A percentile compares a stretch with the other conserved stretches of the same genome.
phyloP scores from a whole-genome alignment of 768 basidiomycete species.

The Mycena capillaripes region DNA sequence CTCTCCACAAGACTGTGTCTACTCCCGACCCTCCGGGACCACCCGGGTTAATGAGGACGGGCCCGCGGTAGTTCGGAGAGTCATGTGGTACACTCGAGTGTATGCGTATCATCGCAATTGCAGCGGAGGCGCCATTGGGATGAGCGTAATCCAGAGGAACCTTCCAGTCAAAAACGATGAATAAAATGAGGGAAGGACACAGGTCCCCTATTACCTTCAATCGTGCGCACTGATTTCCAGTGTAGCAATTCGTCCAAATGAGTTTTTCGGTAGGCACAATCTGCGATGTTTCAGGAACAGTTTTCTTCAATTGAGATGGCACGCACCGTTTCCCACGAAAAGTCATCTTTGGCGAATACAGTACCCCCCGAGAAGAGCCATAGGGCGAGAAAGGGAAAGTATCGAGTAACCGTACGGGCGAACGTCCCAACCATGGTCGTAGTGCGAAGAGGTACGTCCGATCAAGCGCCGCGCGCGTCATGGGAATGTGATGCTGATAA shows the following conservation, averaged over 20 bases:
- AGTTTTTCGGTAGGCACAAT: slow-evolving; percentile 18
- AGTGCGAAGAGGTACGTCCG: background rate
- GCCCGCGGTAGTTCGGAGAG: slow-evolving; percentile 33
- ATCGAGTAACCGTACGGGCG: background rate
- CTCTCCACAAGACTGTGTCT: background rate
- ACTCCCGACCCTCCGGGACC: slow-evolving; percentile 40
- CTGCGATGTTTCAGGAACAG: background rate
- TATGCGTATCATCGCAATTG: slow-evolving; percentile 35
- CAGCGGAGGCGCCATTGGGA: slow-evolving; percentile 25
- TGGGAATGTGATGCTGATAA: no score
- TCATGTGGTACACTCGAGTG: slow-evolving; percentile 29
- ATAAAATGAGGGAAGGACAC: background rate
- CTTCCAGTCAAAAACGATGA: slow-evolving; percentile 1
- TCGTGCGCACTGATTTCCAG: slow-evolving; percentile 17
- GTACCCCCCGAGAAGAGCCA: background rate
- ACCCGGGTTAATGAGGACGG: slow-evolving; percentile 39
- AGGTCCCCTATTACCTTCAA: slow-evolving; percentile 8
- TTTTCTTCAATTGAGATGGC: background rate
- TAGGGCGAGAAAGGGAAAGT: background rate
- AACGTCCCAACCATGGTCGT: background rate
- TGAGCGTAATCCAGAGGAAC: slow-evolving; percentile 36
- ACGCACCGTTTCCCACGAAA: slow-evolving; percentile 21
- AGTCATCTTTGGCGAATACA: background rate
- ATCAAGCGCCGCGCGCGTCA: no score
- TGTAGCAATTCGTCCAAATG: slow-evolving; percentile 25